phyloP scores from a whole-genome alignment of 2,329 filamentous ascomycete species.

The Parastagonospora avenae region DNA sequence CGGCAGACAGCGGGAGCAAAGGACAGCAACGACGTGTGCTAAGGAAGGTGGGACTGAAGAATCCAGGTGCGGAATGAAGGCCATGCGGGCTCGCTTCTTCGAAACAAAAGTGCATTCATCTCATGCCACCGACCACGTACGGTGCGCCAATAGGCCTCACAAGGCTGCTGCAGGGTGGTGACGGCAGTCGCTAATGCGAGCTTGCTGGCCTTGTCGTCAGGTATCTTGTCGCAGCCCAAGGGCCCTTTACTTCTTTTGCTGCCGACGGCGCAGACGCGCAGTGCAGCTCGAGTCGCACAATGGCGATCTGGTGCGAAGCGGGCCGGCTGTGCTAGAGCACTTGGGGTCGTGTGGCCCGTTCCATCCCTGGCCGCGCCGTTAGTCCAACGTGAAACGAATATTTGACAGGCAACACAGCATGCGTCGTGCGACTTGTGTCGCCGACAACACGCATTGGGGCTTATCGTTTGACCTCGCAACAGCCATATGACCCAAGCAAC shows the following conservation, averaged over 20 bases:
- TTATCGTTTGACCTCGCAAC: constrained; percentile 11
- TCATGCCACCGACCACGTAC: too few species aligned
- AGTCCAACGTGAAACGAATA: constrained; percentile 24
- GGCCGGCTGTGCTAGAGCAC: constrained; percentile 32
- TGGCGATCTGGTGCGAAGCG: constrained; percentile 30
- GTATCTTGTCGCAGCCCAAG: not conserved
- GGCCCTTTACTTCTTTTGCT: constrained; percentile 15
- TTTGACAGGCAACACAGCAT: constrained; percentile 38
- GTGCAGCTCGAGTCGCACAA: constrained; percentile 22
- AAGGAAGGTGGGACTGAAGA: too few species aligned
- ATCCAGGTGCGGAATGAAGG: too few species aligned
- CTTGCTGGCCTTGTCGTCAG: too few species aligned
- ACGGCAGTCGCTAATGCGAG: too few species aligned
- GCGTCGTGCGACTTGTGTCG: constrained; percentile 26
- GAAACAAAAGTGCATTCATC: too few species aligned
- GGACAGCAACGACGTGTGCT: too few species aligned
- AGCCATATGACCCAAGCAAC: constrained; percentile 23
- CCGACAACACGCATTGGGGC: constrained; percentile 12
- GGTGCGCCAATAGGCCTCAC: too few species aligned
- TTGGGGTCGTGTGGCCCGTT: constrained; percentile 14
- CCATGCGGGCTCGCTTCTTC: too few species aligned
- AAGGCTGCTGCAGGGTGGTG: too few species aligned
- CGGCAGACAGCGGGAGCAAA: too few species aligned
- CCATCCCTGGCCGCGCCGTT: constrained; percentile 33
- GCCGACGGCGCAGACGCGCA: constrained; percentile 14